phyloP scores from a whole-genome alignment of 371 early-diverging fungal species.

The Mucor lusitanicus region DNA sequence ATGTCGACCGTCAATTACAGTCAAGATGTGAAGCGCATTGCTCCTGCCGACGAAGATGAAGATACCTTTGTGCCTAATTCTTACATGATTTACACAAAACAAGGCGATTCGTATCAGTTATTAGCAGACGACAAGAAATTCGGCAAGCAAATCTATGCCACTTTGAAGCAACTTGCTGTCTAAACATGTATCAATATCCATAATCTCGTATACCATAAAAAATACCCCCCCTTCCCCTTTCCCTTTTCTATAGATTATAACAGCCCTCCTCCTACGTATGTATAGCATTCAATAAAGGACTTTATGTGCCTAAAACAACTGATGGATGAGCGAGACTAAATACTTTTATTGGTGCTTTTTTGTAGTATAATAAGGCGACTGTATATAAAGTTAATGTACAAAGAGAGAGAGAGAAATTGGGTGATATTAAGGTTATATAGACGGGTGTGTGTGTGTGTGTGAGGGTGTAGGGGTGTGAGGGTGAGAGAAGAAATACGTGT shows the following conservation, averaged over 20 bases:
- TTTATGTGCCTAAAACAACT: too few species aligned
- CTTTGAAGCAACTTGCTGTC: not conserved
- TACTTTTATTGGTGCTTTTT: not conserved
- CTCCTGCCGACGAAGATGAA: conserved; percentile 37
- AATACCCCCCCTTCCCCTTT: not conserved
- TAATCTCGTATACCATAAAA: not conserved
- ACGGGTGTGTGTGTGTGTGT: not conserved
- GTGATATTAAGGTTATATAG: not conserved
- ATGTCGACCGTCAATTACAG: conserved; percentile 49
- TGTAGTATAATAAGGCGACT: not conserved
- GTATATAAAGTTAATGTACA: conserved; percentile 6
- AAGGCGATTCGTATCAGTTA: conserved; percentile 36
- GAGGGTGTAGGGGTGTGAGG: not conserved
- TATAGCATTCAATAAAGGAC: not conserved
- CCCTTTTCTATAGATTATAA: not conserved
- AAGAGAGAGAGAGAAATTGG: not conserved
- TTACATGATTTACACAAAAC: conserved; percentile 33
- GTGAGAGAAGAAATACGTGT: not conserved
- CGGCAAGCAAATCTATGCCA: conserved; percentile 33
- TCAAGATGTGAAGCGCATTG: conserved; percentile 22
- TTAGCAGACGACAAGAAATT: conserved; percentile 40
- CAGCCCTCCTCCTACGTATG: not conserved
- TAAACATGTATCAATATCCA: not conserved
- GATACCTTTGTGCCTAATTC: conserved; percentile 49
- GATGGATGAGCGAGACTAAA: too few species aligned